Evolutionary conservation across 2,329 filamentous ascomycete species (phyloP).

Genomic region (Colletotrichum musicola): DNA sequence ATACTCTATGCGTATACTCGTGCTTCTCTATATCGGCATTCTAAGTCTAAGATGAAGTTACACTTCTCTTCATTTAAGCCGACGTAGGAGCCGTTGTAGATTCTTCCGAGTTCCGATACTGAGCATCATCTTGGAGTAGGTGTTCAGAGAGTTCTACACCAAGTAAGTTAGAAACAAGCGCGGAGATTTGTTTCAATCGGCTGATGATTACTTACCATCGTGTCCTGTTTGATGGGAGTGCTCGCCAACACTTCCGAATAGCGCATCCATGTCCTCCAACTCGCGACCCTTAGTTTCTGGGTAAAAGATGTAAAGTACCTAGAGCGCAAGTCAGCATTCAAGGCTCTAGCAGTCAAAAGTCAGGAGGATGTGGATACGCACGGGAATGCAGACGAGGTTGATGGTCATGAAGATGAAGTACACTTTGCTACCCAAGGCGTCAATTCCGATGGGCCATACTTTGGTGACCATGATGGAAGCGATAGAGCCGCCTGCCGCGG

Average conservation of each 20-base stretch:
- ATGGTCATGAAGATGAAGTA: constrained; percentile 71
- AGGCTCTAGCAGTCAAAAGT: no score
- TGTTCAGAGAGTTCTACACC: neutral
- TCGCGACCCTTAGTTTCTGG: constrained; percentile 59
- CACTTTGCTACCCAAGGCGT: constrained; percentile 61
- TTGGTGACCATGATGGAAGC: constrained; percentile 67
- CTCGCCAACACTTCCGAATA: constrained; percentile 49
- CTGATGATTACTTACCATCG: constrained; percentile 12
- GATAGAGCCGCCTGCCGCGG: constrained; percentile 66
- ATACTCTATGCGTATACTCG: no score
- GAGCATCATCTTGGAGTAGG: constrained; percentile 11
- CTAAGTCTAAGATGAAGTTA: no score
- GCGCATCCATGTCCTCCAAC: constrained; percentile 59
- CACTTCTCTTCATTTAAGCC: no score
- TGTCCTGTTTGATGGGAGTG: neutral
- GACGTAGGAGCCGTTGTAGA: neutral
- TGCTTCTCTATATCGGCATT: no score
- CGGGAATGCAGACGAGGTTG: constrained; percentile 61
- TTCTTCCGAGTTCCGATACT: neutral
- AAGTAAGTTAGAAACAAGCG: neutral
- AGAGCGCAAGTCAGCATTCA: neutral
- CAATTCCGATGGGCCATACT: constrained; percentile 67
- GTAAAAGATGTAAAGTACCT: constrained; percentile 57
- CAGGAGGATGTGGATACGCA: constrained; percentile 40
- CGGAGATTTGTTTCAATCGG: no score